These are phyloP conservation scores for Cytospora chrysosperma DNA, from an alignment of 2,329 filamentous ascomycete genomes.

Conservation along the genomic window DNA sequence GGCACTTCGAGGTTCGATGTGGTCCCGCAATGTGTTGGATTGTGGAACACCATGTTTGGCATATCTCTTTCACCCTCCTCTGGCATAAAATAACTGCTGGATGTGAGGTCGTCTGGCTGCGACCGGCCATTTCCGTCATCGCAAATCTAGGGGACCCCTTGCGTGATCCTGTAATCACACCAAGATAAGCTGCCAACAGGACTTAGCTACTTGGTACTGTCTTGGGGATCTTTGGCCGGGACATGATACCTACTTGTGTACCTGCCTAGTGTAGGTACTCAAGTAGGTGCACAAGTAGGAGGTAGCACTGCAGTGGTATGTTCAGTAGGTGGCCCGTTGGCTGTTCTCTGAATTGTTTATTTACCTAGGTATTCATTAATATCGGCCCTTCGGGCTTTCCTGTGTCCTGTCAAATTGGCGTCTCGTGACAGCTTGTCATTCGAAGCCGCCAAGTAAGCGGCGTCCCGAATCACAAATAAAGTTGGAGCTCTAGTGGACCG, in stretches of 20 bases:
- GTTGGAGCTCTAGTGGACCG: constrained; percentile 19
- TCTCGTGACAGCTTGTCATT: constrained; percentile 1
- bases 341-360: no score
- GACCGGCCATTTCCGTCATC: neutral
- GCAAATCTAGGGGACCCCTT: neutral
- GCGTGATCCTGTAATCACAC: neutral
- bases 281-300: no score
- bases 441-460: neutral
- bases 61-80: neutral
- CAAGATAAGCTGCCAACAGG: neutral
- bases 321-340: no score
- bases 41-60: neutral
- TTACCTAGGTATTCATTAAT: neutral
- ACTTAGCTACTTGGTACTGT: neutral
- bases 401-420: neutral
- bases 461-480: constrained; percentile 2
- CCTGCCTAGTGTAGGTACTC: no score
- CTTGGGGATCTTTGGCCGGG: neutral
- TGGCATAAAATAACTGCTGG: neutral
- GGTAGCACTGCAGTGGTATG: no score
- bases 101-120: neutral
- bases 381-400: neutral
- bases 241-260: no score
- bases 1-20: neutral
- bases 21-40: neutral